Evolutionary conservation across 805 yeast genomes (phyloP), one percentile per base, ranked within the genome.

Genomic region (Tetrapisispora fleetii): DNA sequence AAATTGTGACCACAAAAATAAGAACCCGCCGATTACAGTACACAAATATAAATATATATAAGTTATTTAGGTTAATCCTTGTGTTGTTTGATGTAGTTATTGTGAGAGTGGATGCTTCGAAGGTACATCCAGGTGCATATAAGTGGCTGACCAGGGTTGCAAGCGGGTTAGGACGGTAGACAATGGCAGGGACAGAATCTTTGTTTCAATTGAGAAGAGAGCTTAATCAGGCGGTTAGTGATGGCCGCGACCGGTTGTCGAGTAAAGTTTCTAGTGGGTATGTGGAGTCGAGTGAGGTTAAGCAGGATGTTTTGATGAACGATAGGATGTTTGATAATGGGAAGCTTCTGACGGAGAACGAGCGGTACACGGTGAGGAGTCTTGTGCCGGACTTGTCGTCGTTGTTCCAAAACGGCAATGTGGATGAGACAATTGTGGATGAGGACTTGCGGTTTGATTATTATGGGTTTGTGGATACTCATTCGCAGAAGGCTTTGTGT

Each of bases 401-500:
- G 27, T 38, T 55, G 10, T 22, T 30, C 3, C 52, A 55, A 2
- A 9, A 13, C 2, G 39, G 22, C 11, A 18, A 24, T n/a, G n/a
- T 14, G 2, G 28, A 45, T 40, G 30, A 47, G 22, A 27, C 38
- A 13, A 32, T 11, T 13, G n/a, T 11, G 14, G 35, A 7, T 11
- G 4, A 4, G 43, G 49, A 2, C 22, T 19, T 16, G 18, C 10
- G 13, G 6, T 40, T 27, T n/a, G 40, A 46, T 10, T 43, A 55
- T 18, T 69, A 68, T 50, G 83, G 79, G 1, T 67, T 68, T 52
- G 54, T 77, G 8, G 83, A 80, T 56, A 65, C 71, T 38, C 55
- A 54, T 17, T 70, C 82, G 11, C 70, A 68, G 37, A 75, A 69
- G 58, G 79, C 83, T 0, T 63, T 80, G 28, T 69, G 75, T 3